A percentile compares a stretch with the other conserved stretches of the same genome.
Conservation (phyloP, 1,284 basidiomycete species). For the Sanghuangporus baumii region DNA sequence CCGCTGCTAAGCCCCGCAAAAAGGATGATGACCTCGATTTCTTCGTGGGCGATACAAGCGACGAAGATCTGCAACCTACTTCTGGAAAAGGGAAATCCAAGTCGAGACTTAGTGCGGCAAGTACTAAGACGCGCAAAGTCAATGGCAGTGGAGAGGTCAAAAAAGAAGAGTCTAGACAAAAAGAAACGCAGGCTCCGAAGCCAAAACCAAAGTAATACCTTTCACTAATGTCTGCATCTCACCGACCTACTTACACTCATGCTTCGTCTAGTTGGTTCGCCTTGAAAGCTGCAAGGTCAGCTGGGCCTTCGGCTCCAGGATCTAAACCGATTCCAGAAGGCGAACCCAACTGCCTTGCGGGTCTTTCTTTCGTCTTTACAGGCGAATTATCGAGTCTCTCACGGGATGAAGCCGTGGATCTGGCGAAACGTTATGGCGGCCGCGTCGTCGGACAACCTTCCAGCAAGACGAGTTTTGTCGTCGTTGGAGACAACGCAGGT, state of each 20-base stretch:
- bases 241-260: neutral
- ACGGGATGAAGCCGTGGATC: slow-evolving; percentile 81
- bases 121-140: slow-evolving; percentile 22
- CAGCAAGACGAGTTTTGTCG: slow-evolving; percentile 85
- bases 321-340: slow-evolving; percentile 81
- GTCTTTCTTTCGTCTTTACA: slow-evolving; percentile 92
- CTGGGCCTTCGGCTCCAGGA: slow-evolving; percentile 72
- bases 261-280: slow-evolving; percentile 49
- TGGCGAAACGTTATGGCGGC: slow-evolving; percentile 93
- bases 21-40: neutral
- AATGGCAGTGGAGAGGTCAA: slow-evolving; percentile 24
- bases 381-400: slow-evolving; percentile 87
- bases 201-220: slow-evolving; percentile 27
- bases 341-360: slow-evolving; percentile 76
- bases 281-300: slow-evolving; percentile 57
- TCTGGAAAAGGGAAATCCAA: slow-evolving; percentile 24
- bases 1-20: neutral
- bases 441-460: slow-evolving; percentile 87
- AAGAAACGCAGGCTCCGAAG: slow-evolving; percentile 20
- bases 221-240: slow-evolving; percentile 1
- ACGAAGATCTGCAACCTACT: neutral
- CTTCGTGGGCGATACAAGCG: neutral
- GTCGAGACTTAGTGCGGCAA: slow-evolving; percentile 20
- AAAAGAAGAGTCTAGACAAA: slow-evolving; percentile 24
- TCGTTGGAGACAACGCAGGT: slow-evolving; percentile 87